These are phyloP conservation scores for Phytopythium ostracodes DNA, from an alignment of 352 stramenopile species.

Conservation along the genomic window DNA sequence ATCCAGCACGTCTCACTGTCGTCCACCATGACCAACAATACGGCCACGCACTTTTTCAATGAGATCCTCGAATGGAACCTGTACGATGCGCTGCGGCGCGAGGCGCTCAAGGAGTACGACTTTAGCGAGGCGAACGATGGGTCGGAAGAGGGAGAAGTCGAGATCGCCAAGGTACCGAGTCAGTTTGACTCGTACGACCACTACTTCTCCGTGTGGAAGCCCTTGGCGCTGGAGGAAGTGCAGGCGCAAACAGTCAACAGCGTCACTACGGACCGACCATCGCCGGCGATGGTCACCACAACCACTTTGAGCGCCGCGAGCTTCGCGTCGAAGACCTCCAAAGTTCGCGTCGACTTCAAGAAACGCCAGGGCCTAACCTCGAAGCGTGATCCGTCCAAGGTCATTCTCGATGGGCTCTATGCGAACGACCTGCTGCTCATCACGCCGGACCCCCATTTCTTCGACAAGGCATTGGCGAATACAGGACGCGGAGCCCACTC, in stretches of 20 bases:
- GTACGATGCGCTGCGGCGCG: conserved; percentile 47
- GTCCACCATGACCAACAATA: conserved; percentile 36
- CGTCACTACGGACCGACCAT: conserved; percentile 60
- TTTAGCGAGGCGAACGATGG: conserved; percentile 56
- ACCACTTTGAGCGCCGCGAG: conserved; percentile 37
- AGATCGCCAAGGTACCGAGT: conserved; percentile 66
- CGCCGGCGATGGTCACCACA: conserved; percentile 39
- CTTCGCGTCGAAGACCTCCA: conserved; percentile 64
- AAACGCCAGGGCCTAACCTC: conserved; percentile 27
- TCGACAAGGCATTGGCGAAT: conserved; percentile 31
- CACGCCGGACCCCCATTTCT: conserved; percentile 45
- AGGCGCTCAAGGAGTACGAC: conserved; percentile 47
- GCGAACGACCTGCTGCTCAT: conserved; percentile 81
- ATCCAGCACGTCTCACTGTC: background rate
- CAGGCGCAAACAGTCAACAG: conserved; percentile 81
- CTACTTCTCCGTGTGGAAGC: conserved; percentile 89
- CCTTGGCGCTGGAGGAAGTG: conserved; percentile 83
- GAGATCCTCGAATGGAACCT: conserved; percentile 85
- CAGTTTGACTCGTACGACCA: conserved; percentile 85
- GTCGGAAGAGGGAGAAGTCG: conserved; percentile 74
- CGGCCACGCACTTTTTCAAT: conserved; percentile 78
- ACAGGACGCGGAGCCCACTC: conserved; percentile 5
- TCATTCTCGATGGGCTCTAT: conserved; percentile 48
- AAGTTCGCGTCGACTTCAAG: conserved; percentile 61
- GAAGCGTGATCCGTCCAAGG: conserved; percentile 21